These are phyloP conservation scores for Saturnispora besseyi DNA, from an alignment of 805 yeast species.

Conservation along the genomic window DNA sequence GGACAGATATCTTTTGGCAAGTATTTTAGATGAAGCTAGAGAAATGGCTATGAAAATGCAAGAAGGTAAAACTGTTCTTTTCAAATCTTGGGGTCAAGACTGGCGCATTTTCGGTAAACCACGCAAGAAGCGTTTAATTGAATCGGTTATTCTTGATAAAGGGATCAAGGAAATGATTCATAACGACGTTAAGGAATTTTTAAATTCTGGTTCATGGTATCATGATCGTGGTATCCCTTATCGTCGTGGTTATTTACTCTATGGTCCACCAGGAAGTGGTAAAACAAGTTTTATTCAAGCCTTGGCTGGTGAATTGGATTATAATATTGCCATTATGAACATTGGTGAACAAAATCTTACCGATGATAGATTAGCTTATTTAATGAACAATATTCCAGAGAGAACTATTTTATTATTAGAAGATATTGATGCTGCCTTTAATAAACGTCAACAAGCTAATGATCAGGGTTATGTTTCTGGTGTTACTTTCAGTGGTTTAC, in stretches of 20 bases:
- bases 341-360: constrained; percentile 86
- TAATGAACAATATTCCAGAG: constrained; percentile 94
- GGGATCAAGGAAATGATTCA: constrained; percentile 62
- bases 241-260: constrained; percentile 84
- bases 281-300: constrained; percentile 96
- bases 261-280: constrained; percentile 98
- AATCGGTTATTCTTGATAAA: constrained; percentile 76
- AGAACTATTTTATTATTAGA: constrained; percentile 78
- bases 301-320: constrained; percentile 90
- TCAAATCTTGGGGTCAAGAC: constrained; percentile 95
- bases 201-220: constrained; percentile 81
- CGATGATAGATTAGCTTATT: constrained; percentile 87
- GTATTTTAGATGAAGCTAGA: constrained; percentile 73
- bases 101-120: constrained; percentile 99
- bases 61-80: constrained; percentile 91
- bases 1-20: constrained; percentile 62
- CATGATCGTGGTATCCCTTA: constrained; percentile 96
- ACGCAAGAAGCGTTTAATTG: constrained; percentile 71
- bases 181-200: constrained; percentile 70
- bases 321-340: constrained; percentile 88
- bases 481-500: constrained; percentile 88
- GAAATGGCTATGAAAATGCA: constrained; percentile 67
- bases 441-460: constrained; percentile 61
- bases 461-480: constrained; percentile 79
- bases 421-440: constrained; percentile 95